phyloP scores from a whole-genome alignment of 1,284 basidiomycete genomes.

The Malassezia vespertilionis region DNA sequence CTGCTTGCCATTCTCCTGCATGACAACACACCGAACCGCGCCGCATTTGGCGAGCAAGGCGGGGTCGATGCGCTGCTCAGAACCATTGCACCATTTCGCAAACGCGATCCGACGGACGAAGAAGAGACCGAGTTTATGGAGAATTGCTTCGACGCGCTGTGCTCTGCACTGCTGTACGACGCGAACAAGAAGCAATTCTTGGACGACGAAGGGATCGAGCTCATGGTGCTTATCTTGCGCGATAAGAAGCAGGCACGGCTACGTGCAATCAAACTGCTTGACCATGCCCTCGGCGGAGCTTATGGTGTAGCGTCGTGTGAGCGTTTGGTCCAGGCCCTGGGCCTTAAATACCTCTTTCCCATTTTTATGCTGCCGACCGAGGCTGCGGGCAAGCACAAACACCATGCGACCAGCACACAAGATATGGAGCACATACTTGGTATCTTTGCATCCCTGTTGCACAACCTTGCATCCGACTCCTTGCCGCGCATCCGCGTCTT shows the following conservation, averaged over 20 bases:
- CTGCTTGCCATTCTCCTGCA: constrained; percentile 79
- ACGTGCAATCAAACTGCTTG: constrained; percentile 59
- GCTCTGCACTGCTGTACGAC: constrained; percentile 58
- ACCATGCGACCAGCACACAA: constrained; percentile 42
- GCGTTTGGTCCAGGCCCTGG: constrained; percentile 73
- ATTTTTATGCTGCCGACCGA: constrained; percentile 64
- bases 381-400: background rate
- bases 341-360: constrained; percentile 77
- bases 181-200: constrained; percentile 75
- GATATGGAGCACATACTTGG: constrained; percentile 77
- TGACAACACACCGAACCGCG: constrained; percentile 20
- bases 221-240: constrained; percentile 85
- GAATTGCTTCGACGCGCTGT: constrained; percentile 80
- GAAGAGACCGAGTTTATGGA: constrained; percentile 97
- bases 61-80: constrained; percentile 71
- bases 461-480: constrained; percentile 77
- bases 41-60: constrained; percentile 50
- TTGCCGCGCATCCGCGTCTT: constrained; percentile 68
- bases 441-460: constrained; percentile 75
- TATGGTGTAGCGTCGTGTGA: constrained; percentile 58
- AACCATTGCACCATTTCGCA: constrained; percentile 65
- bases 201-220: constrained; percentile 81
- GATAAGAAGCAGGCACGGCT: constrained; percentile 65
- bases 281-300: constrained; percentile 83
- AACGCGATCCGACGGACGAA: constrained; percentile 65